Base-by-base conservation (phyloP, 2,329 filamentous ascomycete genomes). In the Stemphylium lycopersici region DNA sequence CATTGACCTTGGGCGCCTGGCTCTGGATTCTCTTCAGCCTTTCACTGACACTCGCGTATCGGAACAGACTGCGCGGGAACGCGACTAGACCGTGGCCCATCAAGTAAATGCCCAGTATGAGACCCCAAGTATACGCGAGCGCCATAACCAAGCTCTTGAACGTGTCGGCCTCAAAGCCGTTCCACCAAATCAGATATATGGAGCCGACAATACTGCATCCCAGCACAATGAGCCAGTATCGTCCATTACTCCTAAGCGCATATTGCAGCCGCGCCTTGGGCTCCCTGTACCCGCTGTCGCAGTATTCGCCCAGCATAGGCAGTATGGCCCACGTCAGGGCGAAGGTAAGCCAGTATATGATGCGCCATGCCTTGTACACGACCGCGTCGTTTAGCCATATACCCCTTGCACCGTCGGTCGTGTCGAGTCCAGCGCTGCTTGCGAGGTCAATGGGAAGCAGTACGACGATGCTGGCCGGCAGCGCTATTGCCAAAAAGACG, bases 51-150 rank as follows among this genome's bases (percentile, higher is more conserved):
- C 87, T 91, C 29, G 92, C 89, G 69, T 91, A 89, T 55, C 89
- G 86, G 67, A 95, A 89, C 13, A 99, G 80, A 33, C 85, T 85
- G 61, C 93, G 84, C 0, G 95, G 95, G 52, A 99, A 90, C 1
- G 93, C 90, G 29, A 99, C 95, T 22, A 99, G 81, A 6, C 95
- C 95, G 75, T 99, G 95, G 6, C 95, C 95, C 93, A 99, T 98
- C 36, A 99, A 82, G 70, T 96, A 98, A 58, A 99, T 96, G 40
- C 93, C 95, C 47, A 98, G 82, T 4, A 93, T 82, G 65, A 99
- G 79, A 66, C 93, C 92, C 90, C 93, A 98, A 56, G 91, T 91
- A 75, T 99, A 99, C 33, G 93, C 90, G 55, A 98, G 80, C 12
- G 95, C 93, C 90, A 99, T 96, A 60, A 96, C 83, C 36, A 96